phyloP scores from a whole-genome alignment of 768 basidiomycete species.

The Cyclocybe cylindracea region DNA sequence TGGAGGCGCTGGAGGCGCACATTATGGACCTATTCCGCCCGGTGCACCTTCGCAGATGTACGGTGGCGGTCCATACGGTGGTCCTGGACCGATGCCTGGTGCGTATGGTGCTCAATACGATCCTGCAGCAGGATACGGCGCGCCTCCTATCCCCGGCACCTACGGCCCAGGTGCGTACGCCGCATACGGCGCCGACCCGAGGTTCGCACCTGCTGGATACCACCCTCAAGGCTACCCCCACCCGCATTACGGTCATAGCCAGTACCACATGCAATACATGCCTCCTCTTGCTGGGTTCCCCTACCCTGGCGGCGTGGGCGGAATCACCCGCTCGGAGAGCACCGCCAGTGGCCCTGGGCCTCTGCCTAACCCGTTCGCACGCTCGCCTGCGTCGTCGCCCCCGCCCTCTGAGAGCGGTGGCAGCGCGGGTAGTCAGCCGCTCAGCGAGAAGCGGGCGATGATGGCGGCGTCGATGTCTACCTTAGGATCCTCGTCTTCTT shows the following conservation, averaged over 20 bases:
- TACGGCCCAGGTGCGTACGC: constrained; percentile 23
- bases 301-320: not conserved
- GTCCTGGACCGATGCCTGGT: constrained; percentile 2
- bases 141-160: constrained; percentile 21
- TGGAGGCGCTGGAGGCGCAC: constrained; percentile 9
- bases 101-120: constrained; percentile 20
- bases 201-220: constrained; percentile 15
- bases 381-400: constrained; percentile 2
- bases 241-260: constrained; percentile 14
- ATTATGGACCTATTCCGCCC: constrained; percentile 12
- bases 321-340: constrained; percentile 3
- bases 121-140: constrained; percentile 18
- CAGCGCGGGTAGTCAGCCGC: not conserved
- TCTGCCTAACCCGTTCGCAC: constrained; percentile 13
- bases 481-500: not conserved
- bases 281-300: no score
- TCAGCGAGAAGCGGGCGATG: constrained; percentile 1
- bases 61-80: constrained; percentile 6
- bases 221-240: constrained; percentile 8
- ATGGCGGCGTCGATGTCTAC: not conserved
- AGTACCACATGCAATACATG: not conserved
- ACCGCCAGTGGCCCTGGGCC: not conserved
- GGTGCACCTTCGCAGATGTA: constrained; percentile 4
- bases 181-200: constrained; percentile 14
- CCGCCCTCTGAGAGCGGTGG: not conserved